phyloP scores from a whole-genome alignment of 176 grass and related monocot genomes.

The Cenchrus purpureus region DNA sequence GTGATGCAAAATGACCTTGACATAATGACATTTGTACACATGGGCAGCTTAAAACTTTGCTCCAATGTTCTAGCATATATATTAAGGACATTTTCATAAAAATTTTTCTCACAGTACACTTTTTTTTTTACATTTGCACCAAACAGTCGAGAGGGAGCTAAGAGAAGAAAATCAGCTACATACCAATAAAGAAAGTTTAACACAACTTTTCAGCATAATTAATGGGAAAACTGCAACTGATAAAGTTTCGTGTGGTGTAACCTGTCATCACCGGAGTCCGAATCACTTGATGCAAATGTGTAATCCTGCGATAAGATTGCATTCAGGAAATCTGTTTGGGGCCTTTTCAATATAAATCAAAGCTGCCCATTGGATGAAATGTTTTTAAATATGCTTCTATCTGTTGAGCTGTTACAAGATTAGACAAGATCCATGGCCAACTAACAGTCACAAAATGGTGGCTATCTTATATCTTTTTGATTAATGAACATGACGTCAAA shows the following conservation, averaged over 20 bases:
- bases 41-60: conserved; percentile 11
- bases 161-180: not conserved
- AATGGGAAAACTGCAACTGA: too few species aligned
- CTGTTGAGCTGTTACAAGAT: not conserved
- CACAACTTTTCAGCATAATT: not conserved
- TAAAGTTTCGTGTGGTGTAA: too few species aligned
- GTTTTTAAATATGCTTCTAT: not conserved
- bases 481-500: conserved; percentile 12
- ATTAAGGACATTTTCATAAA: not conserved
- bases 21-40: not conserved
- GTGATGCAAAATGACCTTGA: not conserved
- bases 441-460: not conserved
- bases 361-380: not conserved
- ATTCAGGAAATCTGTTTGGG: not conserved
- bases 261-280: too few species aligned
- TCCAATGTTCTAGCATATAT: not conserved
- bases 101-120: not conserved
- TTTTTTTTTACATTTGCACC: not conserved
- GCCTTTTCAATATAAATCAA: not conserved
- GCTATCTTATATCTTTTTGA: not conserved
- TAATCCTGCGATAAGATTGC: not conserved
- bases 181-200: not conserved
- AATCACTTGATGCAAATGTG: not conserved
- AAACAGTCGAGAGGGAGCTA: not conserved
- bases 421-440: not conserved